Base-by-base conservation (phyloP, 805 yeast genomes). In the Wickerhamomyces alni region DNA sequence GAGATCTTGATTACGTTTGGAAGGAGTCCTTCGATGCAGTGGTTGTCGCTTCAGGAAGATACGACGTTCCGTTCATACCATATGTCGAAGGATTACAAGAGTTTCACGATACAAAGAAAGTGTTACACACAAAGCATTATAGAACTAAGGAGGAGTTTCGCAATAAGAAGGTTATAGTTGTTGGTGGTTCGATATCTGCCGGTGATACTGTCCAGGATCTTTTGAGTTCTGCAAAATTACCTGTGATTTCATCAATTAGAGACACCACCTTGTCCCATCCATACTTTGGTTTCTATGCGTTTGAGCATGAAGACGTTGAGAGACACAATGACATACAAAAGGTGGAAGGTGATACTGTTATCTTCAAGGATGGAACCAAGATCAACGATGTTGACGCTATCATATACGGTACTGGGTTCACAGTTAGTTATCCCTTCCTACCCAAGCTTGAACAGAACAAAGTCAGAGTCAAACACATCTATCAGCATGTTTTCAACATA, bases 341-440 rank as follows among this genome's bases (percentile, higher is more conserved):
- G 13, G 32, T 42, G 18, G 52, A 58, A 2, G 40, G 45, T 35
- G 24, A 58, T 42, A 33, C 21, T 2, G 59, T 74, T 3, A 45
- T 54, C 3, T 72, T 77, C 35, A 62, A 40, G 3, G 75, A 73
- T 42, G 84, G 78, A 3, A 45, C 61, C 3, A 51, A 44, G 10
- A 43, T 75, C 1, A 41, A 45, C 2, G 63, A 61, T 24, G 65
- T 80, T 27, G 86, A 82, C 46, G 50, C 50, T 26, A 63, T 84
- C n/a, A 57, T 83, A 8, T 79, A 75, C 54, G 82, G 82, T 31
- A 83, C 91, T 0, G 91, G 91, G 1, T 84, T 80, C 55, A 63
- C 9, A 15, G 17, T 44, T 36, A 63, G 57, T 42, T 43, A 32
- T 24, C 65, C 62, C 16, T 25, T 35, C 10, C n/a, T 17, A 7